Evolutionary conservation across 371 early-diverging fungal species (phyloP), one percentile per base, ranked within the genome.

Genomic region (Mucor velutinosus): DNA sequence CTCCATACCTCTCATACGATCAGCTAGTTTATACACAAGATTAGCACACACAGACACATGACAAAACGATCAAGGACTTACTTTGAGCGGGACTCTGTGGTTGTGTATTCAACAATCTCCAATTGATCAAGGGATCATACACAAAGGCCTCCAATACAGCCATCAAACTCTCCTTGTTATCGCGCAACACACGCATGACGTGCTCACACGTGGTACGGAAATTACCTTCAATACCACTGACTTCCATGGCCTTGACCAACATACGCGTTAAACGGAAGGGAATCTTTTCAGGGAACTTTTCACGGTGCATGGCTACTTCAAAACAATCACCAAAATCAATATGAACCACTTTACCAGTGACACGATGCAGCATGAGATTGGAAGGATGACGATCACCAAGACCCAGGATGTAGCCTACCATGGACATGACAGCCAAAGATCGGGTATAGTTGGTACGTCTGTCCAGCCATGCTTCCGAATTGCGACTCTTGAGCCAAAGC

Each of bases 301-400:
- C 98, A 53, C 99, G 90, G 69, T 96, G 94, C 90, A 95, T 95
- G 8, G 98, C 97, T 21, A 97, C 93, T 86, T 99, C 99, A 70
- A 99, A 99, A 79, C 99, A 98, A 72, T 98, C 99, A 39, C 99
- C 99, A 79, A 99, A 97, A 79, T 99, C 99, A 71, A 99, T 98
- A 67, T 99, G 99, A n/a, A 98, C 92, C 10, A 98, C 92, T 74
- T 97, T 97, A 72, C 98, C 98, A 4, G 95, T 93, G 39, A 86
- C 88, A 25, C 93, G 84, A 69, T 99, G 96, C 64, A 99, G 75
- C 95, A 99, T 97, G 57, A 99, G 84, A 73, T 99, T 99, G 14
- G 98, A 96, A 6, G 99, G 98, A 79, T 99, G 99, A 14, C 99
- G 86, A 78, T 99, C 99, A 8, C 99, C 99, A 21, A 99, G 79